Evolutionary conservation across 208 protist genomes (phyloP), one percentile per base, ranked within the genome.

Genomic region (Angomonas ambiguus): DNA sequence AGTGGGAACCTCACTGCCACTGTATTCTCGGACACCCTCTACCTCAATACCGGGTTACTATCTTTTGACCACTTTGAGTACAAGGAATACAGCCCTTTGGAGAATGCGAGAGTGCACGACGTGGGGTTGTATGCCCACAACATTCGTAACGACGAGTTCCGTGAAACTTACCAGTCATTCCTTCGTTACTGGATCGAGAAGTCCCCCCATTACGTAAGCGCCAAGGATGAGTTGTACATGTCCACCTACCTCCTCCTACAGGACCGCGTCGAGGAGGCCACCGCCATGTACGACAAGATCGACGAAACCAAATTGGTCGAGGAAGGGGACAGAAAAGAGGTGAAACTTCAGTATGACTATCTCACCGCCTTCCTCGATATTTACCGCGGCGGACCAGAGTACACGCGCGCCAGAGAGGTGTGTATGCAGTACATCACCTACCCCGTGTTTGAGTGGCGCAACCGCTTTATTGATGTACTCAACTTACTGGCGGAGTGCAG

Each of bases 361-460:
- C 56, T 70, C 35, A 70, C 38, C 3, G 65, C 55, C 27, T 70
- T 57, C 55, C 56, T 70, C 2, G 53, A 61, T 38, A 34, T 69
- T 20, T 69, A 69, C 64, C 38, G 13, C 34, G 51, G 31, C 30
- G 20, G 13, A 27, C 22, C 64, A 4, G 13, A 8, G 22, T 69
- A 62, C 64, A 35, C 18, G 20, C 22, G 16, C 11, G 65, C 55
- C 38, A 34, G 56, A 4, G 56, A 62, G 41, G 56, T 62, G 2
- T 35, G 51, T 24, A 35, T 16, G 65, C 24, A 22, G 65, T 70
- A 70, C 55, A 27, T 70, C 24, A 70, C 53, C 35, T 70, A 63
- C 65, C 65, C 65, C 25, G 55, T 70, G 41, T 63, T 70, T 48
- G 28, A 41, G 53, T 70, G 65, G 65, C 65, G 65, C 41, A 70